Percentiles rank a stretch among this genome's conserved stretches.
phyloP scores from a whole-genome alignment of 805 yeast genomes.

The Candida krabiensis region DNA sequence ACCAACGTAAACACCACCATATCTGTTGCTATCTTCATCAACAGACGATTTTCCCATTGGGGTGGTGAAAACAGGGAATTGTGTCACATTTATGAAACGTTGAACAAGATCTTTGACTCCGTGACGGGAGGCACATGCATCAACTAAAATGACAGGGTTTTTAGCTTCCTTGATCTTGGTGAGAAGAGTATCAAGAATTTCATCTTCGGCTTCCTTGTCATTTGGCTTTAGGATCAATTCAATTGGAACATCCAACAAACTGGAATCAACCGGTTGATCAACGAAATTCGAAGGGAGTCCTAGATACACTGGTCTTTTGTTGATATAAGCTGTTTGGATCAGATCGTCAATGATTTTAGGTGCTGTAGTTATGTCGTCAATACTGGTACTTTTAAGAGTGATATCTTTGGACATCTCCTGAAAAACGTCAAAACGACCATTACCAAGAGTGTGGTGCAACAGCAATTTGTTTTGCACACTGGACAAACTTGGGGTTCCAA shows the following conservation, averaged over 20 bases:
- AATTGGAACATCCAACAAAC: constrained; percentile 60
- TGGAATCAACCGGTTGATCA: constrained; percentile 59
- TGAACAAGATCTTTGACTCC: constrained; percentile 62
- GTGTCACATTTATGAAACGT: constrained; percentile 61
- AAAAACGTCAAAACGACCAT: constrained; percentile 79
- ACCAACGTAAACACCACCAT: constrained; percentile 86
- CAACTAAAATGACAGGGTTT: constrained; percentile 76
- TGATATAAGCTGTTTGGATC: constrained; percentile 65
- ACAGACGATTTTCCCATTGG: constrained; percentile 89
- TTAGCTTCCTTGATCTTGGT: constrained; percentile 54
- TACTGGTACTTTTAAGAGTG: constrained; percentile 62
- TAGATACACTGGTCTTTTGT: constrained; percentile 80
- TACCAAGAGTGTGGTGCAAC: constrained; percentile 82
- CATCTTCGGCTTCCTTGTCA: constrained; percentile 60
- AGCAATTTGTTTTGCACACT: constrained; percentile 72
- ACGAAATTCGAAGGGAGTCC: constrained; percentile 83
- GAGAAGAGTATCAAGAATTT: constrained; percentile 55
- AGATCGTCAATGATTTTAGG: constrained; percentile 72
- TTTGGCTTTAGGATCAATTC: constrained; percentile 59
- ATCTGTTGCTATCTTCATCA: constrained; percentile 70
- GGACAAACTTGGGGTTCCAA: constrained; percentile 79
- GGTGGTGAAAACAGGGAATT: constrained; percentile 81
- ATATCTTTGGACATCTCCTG: constrained; percentile 75
- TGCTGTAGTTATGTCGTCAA: constrained; percentile 64
- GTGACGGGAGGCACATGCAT: constrained; percentile 86